Conservation (phyloP, 768 basidiomycete species). For the Gloeopeniophorella convolvens region DNA sequence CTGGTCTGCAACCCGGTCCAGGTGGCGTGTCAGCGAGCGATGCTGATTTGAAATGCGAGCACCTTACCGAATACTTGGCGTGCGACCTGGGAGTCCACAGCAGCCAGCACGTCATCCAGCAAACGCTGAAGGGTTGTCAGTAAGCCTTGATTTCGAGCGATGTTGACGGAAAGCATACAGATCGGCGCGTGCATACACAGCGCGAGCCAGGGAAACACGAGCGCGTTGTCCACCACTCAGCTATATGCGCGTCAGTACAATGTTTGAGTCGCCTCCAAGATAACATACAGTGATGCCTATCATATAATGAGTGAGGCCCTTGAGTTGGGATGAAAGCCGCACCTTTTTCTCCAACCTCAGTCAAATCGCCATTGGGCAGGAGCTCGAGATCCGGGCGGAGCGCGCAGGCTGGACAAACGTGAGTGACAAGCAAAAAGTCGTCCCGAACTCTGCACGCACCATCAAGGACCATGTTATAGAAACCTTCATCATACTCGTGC, state of each 20-base stretch:
- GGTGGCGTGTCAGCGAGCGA: too few species aligned
- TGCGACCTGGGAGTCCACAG: slow-evolving; percentile 82
- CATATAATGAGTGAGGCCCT: background rate
- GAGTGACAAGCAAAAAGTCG: background rate
- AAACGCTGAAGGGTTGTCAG: slow-evolving; percentile 43
- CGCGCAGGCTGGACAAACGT: slow-evolving; percentile 59
- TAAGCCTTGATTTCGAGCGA: background rate
- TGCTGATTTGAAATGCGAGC: too few species aligned
- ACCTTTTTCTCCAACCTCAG: slow-evolving; percentile 85
- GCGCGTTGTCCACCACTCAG: slow-evolving; percentile 82
- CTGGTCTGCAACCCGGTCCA: slow-evolving; percentile 65
- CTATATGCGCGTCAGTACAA: slow-evolving; percentile 29
- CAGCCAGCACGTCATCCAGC: slow-evolving; percentile 86
- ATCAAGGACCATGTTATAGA: slow-evolving; percentile 78
- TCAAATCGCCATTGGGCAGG: slow-evolving; percentile 75
- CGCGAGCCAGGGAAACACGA: slow-evolving; percentile 76
- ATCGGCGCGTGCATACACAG: slow-evolving; percentile 89
- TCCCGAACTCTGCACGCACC: slow-evolving; percentile 34
- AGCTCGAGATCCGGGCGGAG: slow-evolving; percentile 73
- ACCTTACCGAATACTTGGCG: slow-evolving; percentile 71
- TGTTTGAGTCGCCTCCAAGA: background rate
- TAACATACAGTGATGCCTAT: slow-evolving; percentile 49
- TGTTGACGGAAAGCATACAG: slow-evolving; percentile 40
- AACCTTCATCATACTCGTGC: slow-evolving; percentile 78
- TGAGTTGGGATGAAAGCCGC: slow-evolving; percentile 11